A percentile compares a stretch with the other conserved stretches of the same genome.
Conservation (phyloP, 208 protist genomes). For the Trypanosoma theileri region DNA sequence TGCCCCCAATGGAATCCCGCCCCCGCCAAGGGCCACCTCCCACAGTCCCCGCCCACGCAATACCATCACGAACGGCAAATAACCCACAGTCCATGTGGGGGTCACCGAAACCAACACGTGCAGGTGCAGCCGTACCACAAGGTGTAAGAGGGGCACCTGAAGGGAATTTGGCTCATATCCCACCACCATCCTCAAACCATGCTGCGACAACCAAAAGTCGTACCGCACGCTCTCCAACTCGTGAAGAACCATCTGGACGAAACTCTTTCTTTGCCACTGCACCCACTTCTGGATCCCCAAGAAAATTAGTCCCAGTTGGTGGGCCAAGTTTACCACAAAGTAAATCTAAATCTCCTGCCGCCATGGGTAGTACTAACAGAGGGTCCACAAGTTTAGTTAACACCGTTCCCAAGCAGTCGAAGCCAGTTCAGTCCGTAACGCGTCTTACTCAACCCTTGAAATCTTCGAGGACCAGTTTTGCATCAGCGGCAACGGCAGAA, state of each 20-base stretch:
- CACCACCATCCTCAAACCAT: not conserved
- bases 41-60: not conserved
- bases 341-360: not conserved
- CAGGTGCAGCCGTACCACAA: not conserved
- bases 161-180: not conserved
- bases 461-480: no score
- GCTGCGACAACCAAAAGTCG: not conserved
- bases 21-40: not conserved
- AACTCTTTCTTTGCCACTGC: not conserved
- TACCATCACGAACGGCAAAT: not conserved
- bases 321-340: not conserved
- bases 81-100: not conserved
- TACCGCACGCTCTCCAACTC: not conserved
- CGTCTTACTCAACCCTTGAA: no score
- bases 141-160: not conserved
- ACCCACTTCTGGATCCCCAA: not conserved
- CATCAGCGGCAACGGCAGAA: no score
- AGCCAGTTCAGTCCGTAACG: no score
- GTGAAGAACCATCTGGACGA: not conserved
- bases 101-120: not conserved
- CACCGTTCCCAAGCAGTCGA: no score
- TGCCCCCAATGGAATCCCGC: slow-evolving; percentile 5
- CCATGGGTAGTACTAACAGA: not conserved
- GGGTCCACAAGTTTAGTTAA: not conserved
- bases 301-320: not conserved